Evolutionary conservation across 73 alveolate species (phyloP).

Genomic region (Paramecium primaurelia): DNA sequence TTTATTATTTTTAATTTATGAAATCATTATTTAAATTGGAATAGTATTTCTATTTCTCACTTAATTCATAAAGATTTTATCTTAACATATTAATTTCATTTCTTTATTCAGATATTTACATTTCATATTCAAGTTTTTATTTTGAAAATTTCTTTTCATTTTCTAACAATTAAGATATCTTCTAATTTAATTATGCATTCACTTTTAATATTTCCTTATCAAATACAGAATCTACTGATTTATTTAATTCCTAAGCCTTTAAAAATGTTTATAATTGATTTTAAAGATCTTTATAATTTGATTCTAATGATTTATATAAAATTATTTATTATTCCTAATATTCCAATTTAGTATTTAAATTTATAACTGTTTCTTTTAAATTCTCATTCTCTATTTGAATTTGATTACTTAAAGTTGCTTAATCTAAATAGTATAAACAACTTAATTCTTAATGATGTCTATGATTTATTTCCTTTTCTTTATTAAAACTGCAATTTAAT

Average conservation of each 20-base stretch:
- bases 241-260: not conserved
- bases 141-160: not conserved
- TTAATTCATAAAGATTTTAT: not conserved
- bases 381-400: not conserved
- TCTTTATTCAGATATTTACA: not conserved
- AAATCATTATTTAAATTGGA: not conserved
- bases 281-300: not conserved
- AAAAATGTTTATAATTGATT: not conserved
- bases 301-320: not conserved
- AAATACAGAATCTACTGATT: not conserved
- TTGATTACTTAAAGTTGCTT: not conserved
- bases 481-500: not conserved
- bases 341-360: not conserved
- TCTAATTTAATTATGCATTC: not conserved
- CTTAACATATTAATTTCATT: not conserved
- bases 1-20: not conserved
- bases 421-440: not conserved
- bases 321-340: not conserved
- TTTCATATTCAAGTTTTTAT: not conserved
- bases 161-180: not conserved
- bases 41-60: not conserved
- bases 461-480: not conserved
- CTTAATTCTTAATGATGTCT: not conserved
- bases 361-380: not conserved
- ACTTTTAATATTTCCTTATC: not conserved